Percentiles rank a stretch among this genome's conserved stretches.
Evolutionary conservation across 176 grass and related monocot genomes (phyloP).

Genomic region (Lolium rigidum): DNA sequence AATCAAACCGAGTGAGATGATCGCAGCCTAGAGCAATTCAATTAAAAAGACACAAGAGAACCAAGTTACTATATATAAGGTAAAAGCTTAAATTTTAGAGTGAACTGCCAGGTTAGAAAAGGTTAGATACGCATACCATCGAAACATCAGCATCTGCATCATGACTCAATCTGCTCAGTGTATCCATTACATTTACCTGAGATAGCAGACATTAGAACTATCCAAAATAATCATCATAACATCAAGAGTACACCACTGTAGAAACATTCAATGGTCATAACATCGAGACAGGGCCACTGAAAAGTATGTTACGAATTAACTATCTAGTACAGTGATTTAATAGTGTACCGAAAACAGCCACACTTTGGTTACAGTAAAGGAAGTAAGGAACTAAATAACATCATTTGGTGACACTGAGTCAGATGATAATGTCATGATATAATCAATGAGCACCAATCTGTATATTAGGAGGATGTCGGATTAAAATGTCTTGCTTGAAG

Average conservation of each 20-base stretch:
- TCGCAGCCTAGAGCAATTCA: slow-evolving; percentile 69
- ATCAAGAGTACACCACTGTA: not conserved
- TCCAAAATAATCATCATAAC: not conserved
- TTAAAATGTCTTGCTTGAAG: not conserved
- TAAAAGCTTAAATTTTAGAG: slow-evolving; percentile 5
- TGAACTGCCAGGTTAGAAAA: slow-evolving; percentile 1
- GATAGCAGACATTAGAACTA: slow-evolving; percentile 26
- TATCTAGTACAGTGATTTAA: not conserved
- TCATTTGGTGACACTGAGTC: not conserved
- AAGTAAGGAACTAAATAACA: not conserved
- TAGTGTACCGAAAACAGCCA: not conserved
- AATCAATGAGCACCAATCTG: not conserved
- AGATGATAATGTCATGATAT: not conserved
- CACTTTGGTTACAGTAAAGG: not conserved
- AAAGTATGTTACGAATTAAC: slow-evolving; percentile 7
- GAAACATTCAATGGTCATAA: not conserved
- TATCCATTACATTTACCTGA: slow-evolving; percentile 99
- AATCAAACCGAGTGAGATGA: slow-evolving; percentile 91
- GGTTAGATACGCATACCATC: slow-evolving; percentile 58
- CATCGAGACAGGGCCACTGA: not conserved
- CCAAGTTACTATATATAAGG: not conserved
- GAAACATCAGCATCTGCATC: slow-evolving; percentile 96
- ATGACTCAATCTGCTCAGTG: slow-evolving; percentile 98
- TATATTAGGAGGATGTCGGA: not conserved
- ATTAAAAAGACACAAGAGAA: slow-evolving; percentile 26